phyloP scores from a whole-genome alignment of 2,329 filamentous ascomycete species.

The Aspergillus arachidicola region DNA sequence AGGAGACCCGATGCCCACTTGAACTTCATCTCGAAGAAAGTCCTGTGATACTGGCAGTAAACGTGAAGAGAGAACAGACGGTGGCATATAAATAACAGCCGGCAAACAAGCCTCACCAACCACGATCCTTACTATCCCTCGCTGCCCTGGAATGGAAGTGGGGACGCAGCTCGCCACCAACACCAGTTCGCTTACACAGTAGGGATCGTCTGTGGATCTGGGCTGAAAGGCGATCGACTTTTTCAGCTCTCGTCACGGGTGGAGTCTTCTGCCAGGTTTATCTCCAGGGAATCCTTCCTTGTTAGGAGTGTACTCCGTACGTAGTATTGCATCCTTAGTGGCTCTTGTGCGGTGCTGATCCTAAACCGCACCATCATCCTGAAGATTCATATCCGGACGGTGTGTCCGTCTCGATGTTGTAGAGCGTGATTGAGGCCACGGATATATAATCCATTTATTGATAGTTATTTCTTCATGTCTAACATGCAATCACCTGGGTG shows the following conservation, averaged over 20 bases:
- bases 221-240: background rate
- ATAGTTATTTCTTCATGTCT: background rate
- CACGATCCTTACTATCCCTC: background rate
- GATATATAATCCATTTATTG: background rate
- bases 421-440: fast-evolving
- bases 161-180: background rate
- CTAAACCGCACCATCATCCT: background rate
- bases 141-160: background rate
- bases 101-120: background rate
- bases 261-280: background rate
- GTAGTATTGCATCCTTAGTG: background rate
- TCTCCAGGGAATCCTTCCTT: background rate
- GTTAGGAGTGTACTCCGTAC: background rate
- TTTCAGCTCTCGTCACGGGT: background rate
- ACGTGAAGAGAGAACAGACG: background rate
- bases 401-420: too few relatives aligned
- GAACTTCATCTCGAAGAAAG: constrained; percentile 14
- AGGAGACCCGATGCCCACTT: constrained; percentile 14
- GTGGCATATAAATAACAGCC: constrained; percentile 1
- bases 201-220: background rate
- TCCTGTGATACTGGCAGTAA: background rate
- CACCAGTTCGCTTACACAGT: background rate
- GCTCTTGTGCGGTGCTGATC: background rate
- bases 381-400: background rate
- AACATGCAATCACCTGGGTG: background rate